Conservation (phyloP, 805 yeast species). For the Sugiyamaella chiloensis region DNA sequence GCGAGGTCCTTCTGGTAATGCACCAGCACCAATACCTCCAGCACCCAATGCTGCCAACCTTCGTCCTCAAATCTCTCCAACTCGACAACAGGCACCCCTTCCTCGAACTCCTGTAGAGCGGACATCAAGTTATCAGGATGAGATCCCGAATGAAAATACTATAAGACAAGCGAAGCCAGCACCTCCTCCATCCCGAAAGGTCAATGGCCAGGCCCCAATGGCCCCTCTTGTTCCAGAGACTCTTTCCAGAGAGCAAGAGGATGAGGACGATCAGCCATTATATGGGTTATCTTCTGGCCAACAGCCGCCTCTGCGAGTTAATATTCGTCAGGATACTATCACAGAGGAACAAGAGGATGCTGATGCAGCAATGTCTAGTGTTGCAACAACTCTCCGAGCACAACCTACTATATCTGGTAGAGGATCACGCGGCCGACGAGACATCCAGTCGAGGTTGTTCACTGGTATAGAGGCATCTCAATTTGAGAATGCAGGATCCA, state of each 20-base stretch:
- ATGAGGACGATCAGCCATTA: conserved; percentile 14
- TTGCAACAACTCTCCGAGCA: conserved; percentile 32
- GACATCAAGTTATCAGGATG: not conserved
- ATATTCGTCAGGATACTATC: conserved; percentile 26
- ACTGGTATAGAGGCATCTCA: conserved; percentile 28
- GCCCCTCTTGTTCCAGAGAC: conserved; percentile 7
- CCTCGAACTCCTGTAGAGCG: conserved; percentile 1
- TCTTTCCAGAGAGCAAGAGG: conserved; percentile 10
- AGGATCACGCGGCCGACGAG: conserved; percentile 30
- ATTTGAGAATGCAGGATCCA: conserved; percentile 17
- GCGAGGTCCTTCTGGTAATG: not conserved
- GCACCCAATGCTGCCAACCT: not conserved
- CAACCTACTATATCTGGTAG: conserved; percentile 30
- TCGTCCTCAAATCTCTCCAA: not conserved
- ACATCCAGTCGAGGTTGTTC: conserved; percentile 31
- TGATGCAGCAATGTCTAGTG: conserved; percentile 30
- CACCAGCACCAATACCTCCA: not conserved
- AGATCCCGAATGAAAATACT: not conserved
- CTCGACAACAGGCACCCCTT: conserved; percentile 4
- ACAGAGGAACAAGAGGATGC: conserved; percentile 27
- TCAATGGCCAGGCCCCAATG: conserved; percentile 16
- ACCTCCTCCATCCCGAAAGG: conserved; percentile 26
- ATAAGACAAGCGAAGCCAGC: conserved; percentile 15
- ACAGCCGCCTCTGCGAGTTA: conserved; percentile 22
- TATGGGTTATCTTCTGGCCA: conserved; percentile 4